phyloP scores from a whole-genome alignment of 2,329 filamentous ascomycete genomes.

The Arthrobotrys iridis region DNA sequence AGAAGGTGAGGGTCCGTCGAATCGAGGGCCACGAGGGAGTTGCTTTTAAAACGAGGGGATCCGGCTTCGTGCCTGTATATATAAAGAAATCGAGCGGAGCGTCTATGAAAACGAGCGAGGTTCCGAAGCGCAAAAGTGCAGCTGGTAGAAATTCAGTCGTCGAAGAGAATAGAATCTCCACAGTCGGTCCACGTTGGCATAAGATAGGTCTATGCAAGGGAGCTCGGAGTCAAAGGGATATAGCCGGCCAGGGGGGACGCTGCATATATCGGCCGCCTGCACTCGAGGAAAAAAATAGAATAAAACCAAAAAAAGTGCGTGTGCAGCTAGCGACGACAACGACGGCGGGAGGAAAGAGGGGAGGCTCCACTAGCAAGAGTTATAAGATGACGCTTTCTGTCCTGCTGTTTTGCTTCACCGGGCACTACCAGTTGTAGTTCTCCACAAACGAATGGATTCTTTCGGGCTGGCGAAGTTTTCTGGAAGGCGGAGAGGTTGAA shows the following conservation, averaged over 20 bases:
- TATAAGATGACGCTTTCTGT: constrained; percentile 17
- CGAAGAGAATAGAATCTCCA: constrained; percentile 30
- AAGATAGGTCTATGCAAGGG: constrained; percentile 50
- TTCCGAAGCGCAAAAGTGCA: constrained; percentile 46
- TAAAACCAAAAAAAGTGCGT: not conserved
- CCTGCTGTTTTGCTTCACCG: not conserved
- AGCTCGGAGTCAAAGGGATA: constrained; percentile 45
- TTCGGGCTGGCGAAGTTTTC: constrained; percentile 27
- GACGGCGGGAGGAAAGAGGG: not conserved
- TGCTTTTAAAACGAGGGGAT: constrained; percentile 5
- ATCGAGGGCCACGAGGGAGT: not conserved
- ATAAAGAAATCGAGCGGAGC: constrained; percentile 20
- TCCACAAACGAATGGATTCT: constrained; percentile 46
- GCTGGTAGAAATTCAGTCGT: constrained; percentile 37
- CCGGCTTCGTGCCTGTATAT: not conserved
- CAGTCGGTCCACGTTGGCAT: constrained; percentile 37
- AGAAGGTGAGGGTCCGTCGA: constrained; percentile 13
- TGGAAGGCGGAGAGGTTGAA: constrained; percentile 35
- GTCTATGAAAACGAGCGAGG: not conserved
- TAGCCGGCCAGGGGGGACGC: constrained; percentile 29
- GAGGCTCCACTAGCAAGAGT: constrained; percentile 10
- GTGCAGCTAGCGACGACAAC: constrained; percentile 31
- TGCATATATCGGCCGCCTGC: constrained; percentile 22
- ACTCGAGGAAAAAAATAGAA: not conserved
- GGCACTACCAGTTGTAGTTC: not conserved